These are phyloP conservation scores for Aspergillus candidus DNA, from an alignment of 2,329 filamentous ascomycete species.

Conservation along the genomic window DNA sequence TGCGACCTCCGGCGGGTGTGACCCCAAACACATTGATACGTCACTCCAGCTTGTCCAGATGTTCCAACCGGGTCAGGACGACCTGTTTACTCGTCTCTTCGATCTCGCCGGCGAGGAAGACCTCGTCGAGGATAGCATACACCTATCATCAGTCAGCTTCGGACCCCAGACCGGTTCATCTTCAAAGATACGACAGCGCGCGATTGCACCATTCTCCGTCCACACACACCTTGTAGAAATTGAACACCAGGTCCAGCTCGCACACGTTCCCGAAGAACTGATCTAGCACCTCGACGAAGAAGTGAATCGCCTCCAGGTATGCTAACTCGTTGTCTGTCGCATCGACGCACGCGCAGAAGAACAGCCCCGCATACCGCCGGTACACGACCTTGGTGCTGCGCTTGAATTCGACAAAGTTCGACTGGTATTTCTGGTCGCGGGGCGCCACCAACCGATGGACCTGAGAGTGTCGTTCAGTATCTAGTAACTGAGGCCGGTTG, in stretches of 20 bases:
- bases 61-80: conserved; percentile 85
- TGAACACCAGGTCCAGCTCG: conserved; percentile 82
- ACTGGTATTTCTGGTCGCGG: conserved; percentile 98
- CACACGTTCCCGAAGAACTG: conserved; percentile 99
- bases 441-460: conserved; percentile 96
- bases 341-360: conserved; percentile 99
- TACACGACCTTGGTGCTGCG: conserved; percentile 84
- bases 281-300: conserved; percentile 98
- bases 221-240: conserved; percentile 59
- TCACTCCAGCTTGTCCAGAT: conserved; percentile 92
- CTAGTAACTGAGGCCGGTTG: background rate
- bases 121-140: conserved; percentile 96
- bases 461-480: conserved; percentile 36
- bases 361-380: conserved; percentile 91
- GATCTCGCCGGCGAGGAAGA: conserved; percentile 95
- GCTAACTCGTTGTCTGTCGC: conserved; percentile 98
- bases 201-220: too few species aligned
- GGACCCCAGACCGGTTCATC: background rate
- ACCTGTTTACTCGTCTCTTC: conserved; percentile 99
- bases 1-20: too few species aligned
- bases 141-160: conserved; percentile 50
- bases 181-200: too few species aligned
- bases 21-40: background rate
- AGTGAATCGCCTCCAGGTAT: conserved; percentile 95
- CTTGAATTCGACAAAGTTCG: conserved; percentile 89